Evolutionary conservation across 2,329 filamentous ascomycete species (phyloP), one percentile per base, ranked within the genome.

Genomic region (Phialophora chinensis): DNA sequence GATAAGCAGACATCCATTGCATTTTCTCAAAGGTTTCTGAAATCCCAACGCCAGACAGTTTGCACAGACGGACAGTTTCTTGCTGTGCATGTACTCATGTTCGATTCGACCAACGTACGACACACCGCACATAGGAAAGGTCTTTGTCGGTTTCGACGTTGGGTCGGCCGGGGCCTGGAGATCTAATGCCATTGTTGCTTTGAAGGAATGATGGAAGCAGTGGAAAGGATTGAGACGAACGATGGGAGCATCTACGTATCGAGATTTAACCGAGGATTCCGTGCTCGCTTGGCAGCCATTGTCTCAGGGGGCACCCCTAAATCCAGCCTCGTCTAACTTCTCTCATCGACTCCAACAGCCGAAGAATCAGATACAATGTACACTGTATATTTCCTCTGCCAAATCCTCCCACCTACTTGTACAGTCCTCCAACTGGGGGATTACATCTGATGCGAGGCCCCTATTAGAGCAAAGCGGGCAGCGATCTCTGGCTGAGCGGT

Each of bases 31-130:
- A 23, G 70, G 65, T 49, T 73, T 72, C 60, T 73, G 66, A 31
- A 73, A 71, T n/a, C 70, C 71, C 17, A 71, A 27, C 31, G 70
- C 66, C 42, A 73, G 59, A 38, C 71, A 73, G 54, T 69, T 72
- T 14, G 65, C 62, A 56, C 71, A 73, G 11, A 73, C 65, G 3
- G 68, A 69, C 5, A 73, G 66, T 55, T 71, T 71, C 62, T 73
- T 71, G 25, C 66, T 47, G 53, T 66, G 66, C 63, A 73, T 66
- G 58, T 72, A 73, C 60, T 73, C 71, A 53, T 73, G 71, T 57
- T 73, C 71, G 56, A 73, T 66, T 35, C 66, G 68, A 29, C 64
- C 64, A 12, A 70, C 63, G 47, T 70, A 70, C 23, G 68, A 62
- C 14, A 67, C 68, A 50, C 68, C 68, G 27, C 68, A 70, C 47